Base-by-base conservation (phyloP, 139 green algal genomes). In the Gonium pectorale region DNA sequence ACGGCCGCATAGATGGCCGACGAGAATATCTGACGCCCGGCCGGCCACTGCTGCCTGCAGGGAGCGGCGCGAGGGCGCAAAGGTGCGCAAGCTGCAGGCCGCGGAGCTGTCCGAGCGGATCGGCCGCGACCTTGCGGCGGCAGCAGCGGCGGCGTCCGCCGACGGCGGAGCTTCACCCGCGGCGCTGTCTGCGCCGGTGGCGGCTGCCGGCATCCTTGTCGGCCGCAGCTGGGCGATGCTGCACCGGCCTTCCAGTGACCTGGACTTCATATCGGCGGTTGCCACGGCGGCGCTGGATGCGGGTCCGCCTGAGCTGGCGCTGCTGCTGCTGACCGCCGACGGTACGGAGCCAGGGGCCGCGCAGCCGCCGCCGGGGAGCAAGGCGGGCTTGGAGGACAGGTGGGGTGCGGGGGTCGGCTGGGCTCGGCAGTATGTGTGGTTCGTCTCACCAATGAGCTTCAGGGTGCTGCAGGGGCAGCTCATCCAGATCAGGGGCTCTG, bases 311-410 rank as follows among this genome's bases (percentile, higher is more conserved):
- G 63, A 33, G 9, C 64, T 77, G 49, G 64, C 29, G 79, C 15
- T 49, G 79, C 37, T 85, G 64, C 44, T 85, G 79, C 63, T 85
- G 7, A 85, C 79, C 37, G 21, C 79, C 7, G 79, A 85, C 19
- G 33, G n/a, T 49, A 59, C 37, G 22, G 79, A 85, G 79, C 46
- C 79, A 64, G 79, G 64, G 0, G 43, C 63, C 46, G 49, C 31
- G 46, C n/a, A n/a, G n/a, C n/a, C n/a, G 63, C 11, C 37, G 63
- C 64, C 64, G 27, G 0, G 35, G 3, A 35, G 0, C 17, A 77
- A 77, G 64, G 29, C 64, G 2, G 79, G 79, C 8, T 60, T 46
- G 4, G 77, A 83, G 62, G 77, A 83, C 77, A 68, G 77, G 77
- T 73, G 63, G 22, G 44, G n/a, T n/a, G n/a, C n/a, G n/a, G n/a